Base-by-base conservation (phyloP, 306 rosid species). In the Sophora flavescens region DNA sequence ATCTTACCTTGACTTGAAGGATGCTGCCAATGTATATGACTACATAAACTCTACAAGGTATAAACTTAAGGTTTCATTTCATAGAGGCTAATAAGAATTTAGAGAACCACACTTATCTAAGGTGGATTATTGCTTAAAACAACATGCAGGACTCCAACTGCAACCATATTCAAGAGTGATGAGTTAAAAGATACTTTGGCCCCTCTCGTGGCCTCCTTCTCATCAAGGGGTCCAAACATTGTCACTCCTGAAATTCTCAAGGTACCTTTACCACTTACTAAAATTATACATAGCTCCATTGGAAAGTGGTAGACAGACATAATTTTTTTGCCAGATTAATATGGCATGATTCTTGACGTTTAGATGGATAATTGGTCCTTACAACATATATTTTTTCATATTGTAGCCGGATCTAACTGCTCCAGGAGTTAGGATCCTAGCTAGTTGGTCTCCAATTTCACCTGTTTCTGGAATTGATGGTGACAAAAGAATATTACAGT, bases 191-290 rank as follows among this genome's bases (percentile, higher is more conserved):
- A 86, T 59, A 48, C 15, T 22, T 47, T 33, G 3, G 81, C 86
- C 15, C 81, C 86, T 8, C 1, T 14, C 4, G 58, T 78, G 12
- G 62, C 74, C 9, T 39, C 69, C 22, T 86, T 82, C 77, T 81
- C 85, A 0, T 64, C 83, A 35, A 67, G 83, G 36, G 83, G 87
- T 42, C 87, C 87, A 32, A 84, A 72, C 41, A n/a, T 22, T 2
- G 6, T 16, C 8, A 35, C 80, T 5, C 76, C 75, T 33, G 61
- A 72, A 6, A 81, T 81, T 67, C 88, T 83, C 54, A 83, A 79
- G 81, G 84, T 83, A 74, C 35, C 32, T 8, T 6, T 10, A 2
- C 53, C 26, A 14, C 0, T 68, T n/a, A 30, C 60, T 8, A 0
- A 9, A 28, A 2, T 42, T 65, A 5, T 8, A 9, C 0, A 18